A percentile compares a stretch with the other conserved stretches of the same genome.
Evolutionary conservation across 164 flowering plant species (phyloP).

Genomic region (Hamamelis virginiana): DNA sequence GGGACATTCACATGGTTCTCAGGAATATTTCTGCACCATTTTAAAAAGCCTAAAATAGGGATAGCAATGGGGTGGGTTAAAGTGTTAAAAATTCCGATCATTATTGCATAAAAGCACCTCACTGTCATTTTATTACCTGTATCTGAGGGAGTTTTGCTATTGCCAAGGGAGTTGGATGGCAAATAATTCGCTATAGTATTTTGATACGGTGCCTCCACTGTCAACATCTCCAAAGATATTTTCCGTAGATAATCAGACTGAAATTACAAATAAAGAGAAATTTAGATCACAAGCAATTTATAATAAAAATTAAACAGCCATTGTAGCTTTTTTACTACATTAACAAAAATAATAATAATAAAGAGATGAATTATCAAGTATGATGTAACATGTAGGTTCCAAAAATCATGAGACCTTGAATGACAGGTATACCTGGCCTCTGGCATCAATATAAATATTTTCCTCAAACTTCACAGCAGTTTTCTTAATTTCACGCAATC

Average conservation of each 20-base stretch:
- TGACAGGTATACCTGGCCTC: too few species aligned
- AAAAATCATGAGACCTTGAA: too few species aligned
- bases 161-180: slow-evolving; percentile 33
- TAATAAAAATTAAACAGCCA: neutral
- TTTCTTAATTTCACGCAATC: slow-evolving; percentile 22
- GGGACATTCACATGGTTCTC: too few species aligned
- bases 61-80: too few species aligned
- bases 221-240: slow-evolving; percentile 69
- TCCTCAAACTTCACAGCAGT: slow-evolving; percentile 31
- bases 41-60: too few species aligned
- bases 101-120: neutral
- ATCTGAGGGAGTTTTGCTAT: slow-evolving; percentile 37
- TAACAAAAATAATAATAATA: too few species aligned
- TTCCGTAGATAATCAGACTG: too few species aligned
- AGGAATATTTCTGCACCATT: too few species aligned
- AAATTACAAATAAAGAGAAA: slow-evolving; percentile 3
- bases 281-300: neutral
- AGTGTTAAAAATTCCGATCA: too few species aligned
- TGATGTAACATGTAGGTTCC: too few species aligned
- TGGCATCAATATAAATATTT: slow-evolving; percentile 19
- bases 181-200: slow-evolving; percentile 25
- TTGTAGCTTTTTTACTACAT: too few species aligned
- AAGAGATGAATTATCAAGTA: too few species aligned
- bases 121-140: slow-evolving; percentile 30
- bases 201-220: slow-evolving; percentile 64